Base-by-base conservation (phyloP, 345 rosid genomes). In the Rhizophora apiculata region DNA sequence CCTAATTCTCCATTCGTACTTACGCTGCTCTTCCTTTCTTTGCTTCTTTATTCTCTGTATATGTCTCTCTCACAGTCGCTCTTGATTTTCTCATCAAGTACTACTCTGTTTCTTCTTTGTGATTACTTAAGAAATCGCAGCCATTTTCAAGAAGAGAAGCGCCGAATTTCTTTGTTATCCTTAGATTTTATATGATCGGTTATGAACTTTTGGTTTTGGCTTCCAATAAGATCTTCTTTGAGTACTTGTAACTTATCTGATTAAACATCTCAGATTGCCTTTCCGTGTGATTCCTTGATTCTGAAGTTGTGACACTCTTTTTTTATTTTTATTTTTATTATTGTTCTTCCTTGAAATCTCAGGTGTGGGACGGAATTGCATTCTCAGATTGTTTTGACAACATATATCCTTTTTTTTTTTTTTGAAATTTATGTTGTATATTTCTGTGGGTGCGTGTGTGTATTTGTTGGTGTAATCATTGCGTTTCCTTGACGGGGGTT, bases 351-450 rank as follows among this genome's bases (percentile, higher is more conserved):
- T 56, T 24, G 26, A 1, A 43, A 43, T 24, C 30, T 57, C 89
- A 87, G 89, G 92, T 82, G n/a, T 84, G 89, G 89, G 76, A 79
- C 72, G 84, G 85, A 62, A 71, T 52, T 67, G 68, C 26, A 62
- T 79, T 87, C 79, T 79, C 86, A 13, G 75, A 74, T 62, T 85
- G 88, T 72, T 84, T 87, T 21, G 64, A 70, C 54, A 63, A 87
- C 74, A 22, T 87, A 87, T 85, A 87, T 85, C 92, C 92, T 85
- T 79, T 75, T 66, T 15, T 19, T 18, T 46, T 8, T 6, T 63
- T 11, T 43, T 55, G 5, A 11, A 24, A 21, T 60, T 26, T 22
- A 18, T 48, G 3, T 1, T n/a, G n/a, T 26, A 20, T 3, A 1
- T n/a, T 3, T 27, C 24, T 69, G 49, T 43, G 19, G 15, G 49